Conservation (phyloP, 106 monocot species). For the Apostasia shenzhenica region DNA sequence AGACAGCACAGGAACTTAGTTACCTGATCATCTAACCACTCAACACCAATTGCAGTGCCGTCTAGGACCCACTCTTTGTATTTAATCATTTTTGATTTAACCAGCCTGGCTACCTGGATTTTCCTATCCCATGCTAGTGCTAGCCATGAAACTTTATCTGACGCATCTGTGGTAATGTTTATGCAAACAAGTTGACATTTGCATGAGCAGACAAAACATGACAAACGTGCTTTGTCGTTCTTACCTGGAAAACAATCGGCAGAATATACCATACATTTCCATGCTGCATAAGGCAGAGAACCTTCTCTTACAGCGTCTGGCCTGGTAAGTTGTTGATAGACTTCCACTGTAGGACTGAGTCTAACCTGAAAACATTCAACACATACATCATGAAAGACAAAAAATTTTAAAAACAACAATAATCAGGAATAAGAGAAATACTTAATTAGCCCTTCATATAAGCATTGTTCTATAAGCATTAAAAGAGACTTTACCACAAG, state of each 20-base stretch:
- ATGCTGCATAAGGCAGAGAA: slow-evolving; percentile 94
- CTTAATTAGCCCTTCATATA: too few species aligned
- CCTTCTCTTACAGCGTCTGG: slow-evolving; percentile 94
- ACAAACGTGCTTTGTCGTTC: background rate
- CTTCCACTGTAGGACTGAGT: slow-evolving; percentile 54
- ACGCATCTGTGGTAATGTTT: slow-evolving; percentile 29
- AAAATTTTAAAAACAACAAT: too few species aligned
- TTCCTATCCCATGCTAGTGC: slow-evolving; percentile 88
- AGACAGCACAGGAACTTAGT: background rate
- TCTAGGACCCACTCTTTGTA: slow-evolving; percentile 85
- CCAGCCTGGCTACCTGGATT: slow-evolving; percentile 69
- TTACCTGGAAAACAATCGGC: slow-evolving; percentile 36
- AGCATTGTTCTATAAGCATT: slow-evolving; percentile 11
- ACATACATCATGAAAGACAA: background rate
- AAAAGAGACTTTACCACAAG: slow-evolving; percentile 73
- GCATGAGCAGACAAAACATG: slow-evolving; percentile 1
- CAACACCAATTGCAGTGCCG: slow-evolving; percentile 68
- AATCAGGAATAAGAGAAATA: too few species aligned
- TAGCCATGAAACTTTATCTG: slow-evolving; percentile 74
- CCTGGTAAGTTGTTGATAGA: slow-evolving; percentile 57
- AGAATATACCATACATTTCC: slow-evolving; percentile 50
- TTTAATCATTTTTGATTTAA: slow-evolving; percentile 68
- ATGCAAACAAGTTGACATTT: slow-evolving; percentile 13
- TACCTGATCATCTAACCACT: slow-evolving; percentile 97
- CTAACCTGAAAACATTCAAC: slow-evolving; percentile 49